Conservation (phyloP, 2,329 filamentous ascomycete species). For the Neopestalotiopsis sp. region DNA sequence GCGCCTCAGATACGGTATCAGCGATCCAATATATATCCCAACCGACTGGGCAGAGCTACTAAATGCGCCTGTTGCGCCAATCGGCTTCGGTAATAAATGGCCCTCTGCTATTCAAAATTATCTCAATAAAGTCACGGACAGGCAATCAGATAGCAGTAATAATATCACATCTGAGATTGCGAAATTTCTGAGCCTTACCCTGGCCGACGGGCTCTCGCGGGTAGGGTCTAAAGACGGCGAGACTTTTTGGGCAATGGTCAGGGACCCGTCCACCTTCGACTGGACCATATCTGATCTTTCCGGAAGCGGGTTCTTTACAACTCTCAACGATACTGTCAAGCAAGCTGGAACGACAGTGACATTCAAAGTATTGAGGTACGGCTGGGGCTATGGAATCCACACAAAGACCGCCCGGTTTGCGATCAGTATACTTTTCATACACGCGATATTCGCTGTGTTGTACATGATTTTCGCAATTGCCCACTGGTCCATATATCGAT, state of each 20-base stretch:
- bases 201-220: background rate
- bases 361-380: background rate
- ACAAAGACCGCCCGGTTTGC: background rate
- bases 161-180: background rate
- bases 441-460: background rate
- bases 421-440: background rate
- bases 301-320: background rate
- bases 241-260: no score
- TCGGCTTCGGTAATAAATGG: background rate
- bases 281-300: background rate
- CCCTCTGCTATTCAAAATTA: background rate
- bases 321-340: background rate
- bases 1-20: background rate
- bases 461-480: background rate
- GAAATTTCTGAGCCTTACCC: background rate
- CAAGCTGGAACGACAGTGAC: background rate
- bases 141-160: no score
- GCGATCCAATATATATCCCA: constrained; percentile 7
- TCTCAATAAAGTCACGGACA: background rate
- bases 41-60: constrained; percentile 5
- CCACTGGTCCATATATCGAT: background rate
- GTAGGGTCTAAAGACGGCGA: no score
- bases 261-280: background rate
- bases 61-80: no score
- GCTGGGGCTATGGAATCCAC: constrained; percentile 6